These are phyloP conservation scores for Tolypocladium tundrense DNA, from an alignment of 2,329 filamentous ascomycete genomes.

Conservation along the genomic window DNA sequence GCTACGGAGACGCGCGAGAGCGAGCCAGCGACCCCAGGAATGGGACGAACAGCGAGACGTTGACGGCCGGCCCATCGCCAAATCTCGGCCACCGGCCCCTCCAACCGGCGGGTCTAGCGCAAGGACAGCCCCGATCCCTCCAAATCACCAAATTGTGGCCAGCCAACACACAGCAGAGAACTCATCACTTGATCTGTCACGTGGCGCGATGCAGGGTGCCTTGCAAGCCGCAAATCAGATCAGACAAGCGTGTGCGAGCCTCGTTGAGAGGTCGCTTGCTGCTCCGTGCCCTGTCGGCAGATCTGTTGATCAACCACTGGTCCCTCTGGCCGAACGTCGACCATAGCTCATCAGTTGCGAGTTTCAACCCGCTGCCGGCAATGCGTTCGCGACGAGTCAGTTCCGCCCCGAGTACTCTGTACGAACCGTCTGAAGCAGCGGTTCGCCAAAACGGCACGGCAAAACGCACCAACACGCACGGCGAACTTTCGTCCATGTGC, in stretches of 20 bases:
- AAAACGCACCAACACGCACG: background rate
- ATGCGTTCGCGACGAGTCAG: background rate
- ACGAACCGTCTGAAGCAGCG: background rate
- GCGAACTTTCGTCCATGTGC: too few relatives aligned
- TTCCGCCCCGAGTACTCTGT: background rate
- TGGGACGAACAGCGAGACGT: background rate
- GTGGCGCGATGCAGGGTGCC: background rate
- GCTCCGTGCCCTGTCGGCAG: background rate
- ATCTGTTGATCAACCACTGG: background rate
- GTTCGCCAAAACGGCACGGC: background rate
- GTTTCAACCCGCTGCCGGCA: background rate
- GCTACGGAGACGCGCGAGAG: too few relatives aligned
- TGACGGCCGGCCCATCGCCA: background rate
- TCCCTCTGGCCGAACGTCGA: background rate
- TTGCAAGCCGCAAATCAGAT: background rate
- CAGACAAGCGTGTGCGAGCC: background rate
- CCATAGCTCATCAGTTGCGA: too few relatives aligned
- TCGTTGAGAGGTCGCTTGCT: background rate
- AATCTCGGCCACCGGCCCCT: background rate
- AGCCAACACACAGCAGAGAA: background rate
- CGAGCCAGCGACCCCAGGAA: background rate
- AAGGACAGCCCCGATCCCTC: background rate
- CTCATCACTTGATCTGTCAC: background rate
- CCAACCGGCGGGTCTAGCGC: background rate
- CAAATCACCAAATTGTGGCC: background rate